These are phyloP conservation scores for Lobosporangium transversale DNA, from an alignment of 192 early-diverging fungal species.

Conservation along the genomic window DNA sequence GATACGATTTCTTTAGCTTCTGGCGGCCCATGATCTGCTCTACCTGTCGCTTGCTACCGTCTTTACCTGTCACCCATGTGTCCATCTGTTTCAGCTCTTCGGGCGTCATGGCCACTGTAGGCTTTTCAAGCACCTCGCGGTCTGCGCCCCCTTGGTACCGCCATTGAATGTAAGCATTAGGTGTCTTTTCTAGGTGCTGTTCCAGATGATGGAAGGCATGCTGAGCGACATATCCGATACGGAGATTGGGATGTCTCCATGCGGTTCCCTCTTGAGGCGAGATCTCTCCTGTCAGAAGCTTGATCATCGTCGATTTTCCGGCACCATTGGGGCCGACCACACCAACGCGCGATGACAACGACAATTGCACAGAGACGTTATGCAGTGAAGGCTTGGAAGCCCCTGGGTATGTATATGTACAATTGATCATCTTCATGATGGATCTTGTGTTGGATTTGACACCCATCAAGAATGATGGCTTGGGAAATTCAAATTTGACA, in stretches of 20 bases:
- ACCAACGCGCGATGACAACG: conserved; percentile 83
- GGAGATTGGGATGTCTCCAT: conserved; percentile 84
- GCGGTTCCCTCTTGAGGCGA: conserved; percentile 73
- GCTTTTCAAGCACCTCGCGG: conserved; percentile 78
- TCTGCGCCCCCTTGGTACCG: conserved; percentile 84
- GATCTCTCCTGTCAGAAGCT: conserved; percentile 80
- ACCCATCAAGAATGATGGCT: conserved; percentile 79
- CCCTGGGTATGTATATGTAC: conserved; percentile 83
- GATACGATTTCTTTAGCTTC: conserved; percentile 81
- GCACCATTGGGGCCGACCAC: conserved; percentile 87
- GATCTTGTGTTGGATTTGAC: conserved; percentile 85
- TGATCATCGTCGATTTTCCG: conserved; percentile 88
- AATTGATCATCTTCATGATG: conserved; percentile 78
- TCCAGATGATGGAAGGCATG: conserved; percentile 91
- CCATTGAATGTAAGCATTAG: conserved; percentile 88
- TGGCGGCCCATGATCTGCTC: conserved; percentile 73
- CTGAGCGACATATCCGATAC: conserved; percentile 88
- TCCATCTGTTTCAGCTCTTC: conserved; percentile 78
- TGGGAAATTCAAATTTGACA: conserved; percentile 79
- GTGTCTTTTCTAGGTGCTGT: conserved; percentile 83
- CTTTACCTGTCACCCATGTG: conserved; percentile 57
- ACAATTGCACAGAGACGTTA: conserved; percentile 72
- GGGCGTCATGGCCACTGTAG: conserved; percentile 68
- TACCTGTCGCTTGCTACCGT: conserved; percentile 68
- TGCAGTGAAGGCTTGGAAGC: conserved; percentile 65